Conservation (phyloP, 2,329 filamentous ascomycete species). For the Zymoseptoria crescenta region DNA sequence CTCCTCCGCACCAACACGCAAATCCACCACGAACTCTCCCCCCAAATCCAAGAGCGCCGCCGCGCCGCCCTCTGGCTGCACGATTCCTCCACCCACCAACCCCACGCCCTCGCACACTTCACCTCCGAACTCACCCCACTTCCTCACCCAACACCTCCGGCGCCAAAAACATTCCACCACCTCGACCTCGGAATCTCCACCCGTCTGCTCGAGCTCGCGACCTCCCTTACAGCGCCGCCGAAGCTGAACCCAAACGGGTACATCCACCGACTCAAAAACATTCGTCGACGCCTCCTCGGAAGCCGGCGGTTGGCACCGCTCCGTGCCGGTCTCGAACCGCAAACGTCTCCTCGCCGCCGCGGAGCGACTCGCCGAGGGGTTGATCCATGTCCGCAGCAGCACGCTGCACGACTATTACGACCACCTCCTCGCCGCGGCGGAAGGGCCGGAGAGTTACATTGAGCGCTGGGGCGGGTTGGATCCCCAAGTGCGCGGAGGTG, state of each 20-base stretch:
- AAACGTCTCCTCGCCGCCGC: not conserved
- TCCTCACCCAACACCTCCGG: not conserved
- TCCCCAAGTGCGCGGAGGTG: not conserved
- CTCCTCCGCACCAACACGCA: not conserved
- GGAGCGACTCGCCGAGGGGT: not conserved
- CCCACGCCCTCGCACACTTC: not conserved
- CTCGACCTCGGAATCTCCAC: not conserved
- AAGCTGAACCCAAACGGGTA: not conserved
- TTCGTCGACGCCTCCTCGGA: not conserved
- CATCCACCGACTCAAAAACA: not conserved
- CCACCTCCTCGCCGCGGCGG: not conserved
- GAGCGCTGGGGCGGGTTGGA: not conserved
- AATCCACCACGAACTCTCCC: too few species aligned
- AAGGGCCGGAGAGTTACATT: not conserved
- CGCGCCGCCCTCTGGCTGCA: too few species aligned
- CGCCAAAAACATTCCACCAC: not conserved
- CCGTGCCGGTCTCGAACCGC: not conserved
- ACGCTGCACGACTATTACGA: not conserved
- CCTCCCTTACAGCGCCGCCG: too few species aligned
- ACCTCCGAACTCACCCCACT: not conserved
- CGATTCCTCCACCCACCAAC: not conserved
- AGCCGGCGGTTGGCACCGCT: not conserved
- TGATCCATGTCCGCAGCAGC: not conserved
- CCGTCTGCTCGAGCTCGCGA: not conserved
- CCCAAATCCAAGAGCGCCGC: too few species aligned